Percentiles rank a stretch among this genome's conserved stretches.
phyloP scores from a whole-genome alignment of 257 asterid genomes.

The Scutellaria barbata region DNA sequence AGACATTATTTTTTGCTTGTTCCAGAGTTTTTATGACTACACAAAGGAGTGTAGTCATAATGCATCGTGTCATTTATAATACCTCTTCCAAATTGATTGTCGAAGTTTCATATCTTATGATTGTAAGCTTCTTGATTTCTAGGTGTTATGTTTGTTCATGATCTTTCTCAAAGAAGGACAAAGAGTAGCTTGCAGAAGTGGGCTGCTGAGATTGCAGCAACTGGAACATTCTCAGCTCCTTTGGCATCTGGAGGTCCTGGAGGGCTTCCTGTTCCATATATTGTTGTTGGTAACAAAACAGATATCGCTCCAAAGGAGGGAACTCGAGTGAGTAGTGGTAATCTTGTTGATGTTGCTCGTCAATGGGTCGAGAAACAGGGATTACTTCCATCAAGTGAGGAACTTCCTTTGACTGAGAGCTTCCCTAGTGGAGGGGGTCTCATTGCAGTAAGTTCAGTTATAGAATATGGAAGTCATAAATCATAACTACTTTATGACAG shows the following conservation, averaged over 20 bases:
- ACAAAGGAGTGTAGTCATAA: background rate
- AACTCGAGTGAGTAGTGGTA: conserved; percentile 87
- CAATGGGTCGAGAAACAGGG: conserved; percentile 99
- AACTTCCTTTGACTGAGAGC: conserved; percentile 83
- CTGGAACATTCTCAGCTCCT: conserved; percentile 96
- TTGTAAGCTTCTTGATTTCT: conserved; percentile 29
- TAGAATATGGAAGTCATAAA: background rate
- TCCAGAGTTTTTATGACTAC: background rate
- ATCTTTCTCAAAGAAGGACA: conserved; percentile 94
- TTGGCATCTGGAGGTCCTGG: conserved; percentile 92
- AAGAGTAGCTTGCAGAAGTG: conserved; percentile 86
- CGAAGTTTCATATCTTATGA: background rate
- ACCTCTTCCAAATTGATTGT: too few relatives aligned
- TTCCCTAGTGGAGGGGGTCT: conserved; percentile 88
- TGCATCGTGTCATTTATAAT: background rate
- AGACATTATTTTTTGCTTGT: conserved; percentile 25
- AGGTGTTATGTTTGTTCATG: conserved; percentile 96
- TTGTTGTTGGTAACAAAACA: conserved; percentile 90
- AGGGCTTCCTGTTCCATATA: conserved; percentile 93
- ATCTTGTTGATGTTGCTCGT: conserved; percentile 95
- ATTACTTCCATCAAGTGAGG: conserved; percentile 86
- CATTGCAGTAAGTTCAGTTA: conserved; percentile 69
- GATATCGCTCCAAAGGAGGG: conserved; percentile 81
- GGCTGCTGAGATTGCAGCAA: conserved; percentile 91
- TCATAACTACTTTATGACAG: background rate